A percentile compares a stretch with the other conserved stretches of the same genome.
phyloP scores from a whole-genome alignment of 106 monocot species.

The Dendrobium catenatum region DNA sequence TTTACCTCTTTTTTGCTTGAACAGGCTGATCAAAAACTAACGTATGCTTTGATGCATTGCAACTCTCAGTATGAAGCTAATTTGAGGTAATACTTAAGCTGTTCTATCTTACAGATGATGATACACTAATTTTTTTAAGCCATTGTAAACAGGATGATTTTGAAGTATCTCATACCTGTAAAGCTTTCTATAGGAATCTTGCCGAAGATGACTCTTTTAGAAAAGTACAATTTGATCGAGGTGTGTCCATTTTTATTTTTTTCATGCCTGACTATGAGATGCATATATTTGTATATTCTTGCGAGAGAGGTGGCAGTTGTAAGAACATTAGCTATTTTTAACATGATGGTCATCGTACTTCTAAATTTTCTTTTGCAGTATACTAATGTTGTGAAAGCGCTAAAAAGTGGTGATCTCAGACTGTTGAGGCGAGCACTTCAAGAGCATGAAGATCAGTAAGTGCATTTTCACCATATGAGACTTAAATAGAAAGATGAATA shows the following conservation, averaged over 20 bases:
- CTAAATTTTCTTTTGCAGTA: slow-evolving; percentile 42
- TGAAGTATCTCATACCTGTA: slow-evolving; percentile 93
- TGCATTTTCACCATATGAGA: neutral
- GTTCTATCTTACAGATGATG: neutral
- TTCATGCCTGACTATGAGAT: neutral
- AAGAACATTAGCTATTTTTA: neutral
- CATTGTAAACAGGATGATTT: slow-evolving; percentile 64
- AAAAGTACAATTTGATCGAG: slow-evolving; percentile 77
- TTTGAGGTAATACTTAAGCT: slow-evolving; percentile 43
- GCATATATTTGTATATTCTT: too few species aligned
- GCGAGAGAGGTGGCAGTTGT: too few species aligned
- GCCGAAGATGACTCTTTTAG: slow-evolving; percentile 56
- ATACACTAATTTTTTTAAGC: neutral
- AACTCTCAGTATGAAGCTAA: slow-evolving; percentile 48
- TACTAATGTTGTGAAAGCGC: slow-evolving; percentile 55
- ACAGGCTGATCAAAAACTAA: slow-evolving; percentile 88
- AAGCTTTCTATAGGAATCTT: slow-evolving; percentile 91
- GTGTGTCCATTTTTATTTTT: slow-evolving; percentile 21
- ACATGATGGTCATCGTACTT: neutral
- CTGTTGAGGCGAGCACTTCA: slow-evolving; percentile 70
- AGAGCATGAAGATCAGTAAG: slow-evolving; percentile 67
- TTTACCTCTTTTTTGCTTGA: slow-evolving; percentile 2
- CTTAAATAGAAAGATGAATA: neutral
- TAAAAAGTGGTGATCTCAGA: slow-evolving; percentile 75
- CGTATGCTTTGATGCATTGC: slow-evolving; percentile 65